A percentile compares a stretch with the other conserved stretches of the same genome.
Conservation (phyloP, 1,284 basidiomycete species). For the Inonotus obliquus region DNA sequence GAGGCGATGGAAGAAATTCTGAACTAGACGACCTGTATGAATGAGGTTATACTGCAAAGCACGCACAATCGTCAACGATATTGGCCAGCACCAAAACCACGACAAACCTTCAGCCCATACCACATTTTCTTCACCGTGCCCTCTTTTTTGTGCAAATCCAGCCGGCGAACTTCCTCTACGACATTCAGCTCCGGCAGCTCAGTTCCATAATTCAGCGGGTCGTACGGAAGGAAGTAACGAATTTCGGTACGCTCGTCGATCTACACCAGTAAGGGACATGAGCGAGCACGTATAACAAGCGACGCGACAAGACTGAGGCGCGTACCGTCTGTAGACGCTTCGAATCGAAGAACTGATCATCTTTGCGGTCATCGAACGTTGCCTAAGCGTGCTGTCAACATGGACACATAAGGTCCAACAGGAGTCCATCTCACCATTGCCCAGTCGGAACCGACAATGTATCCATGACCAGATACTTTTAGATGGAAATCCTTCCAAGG, state of each 20-base stretch:
- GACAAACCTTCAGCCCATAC: not conserved
- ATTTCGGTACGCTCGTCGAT: constrained; percentile 3
- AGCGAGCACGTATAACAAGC: not conserved
- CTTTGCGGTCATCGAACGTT: not conserved
- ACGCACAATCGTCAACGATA: not conserved
- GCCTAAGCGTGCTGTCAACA: not conserved
- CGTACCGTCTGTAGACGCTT: constrained; percentile 2
- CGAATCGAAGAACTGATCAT: constrained; percentile 4
- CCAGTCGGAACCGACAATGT: not conserved
- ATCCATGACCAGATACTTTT: not conserved
- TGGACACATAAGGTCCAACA: not conserved
- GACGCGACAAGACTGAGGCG: no score
- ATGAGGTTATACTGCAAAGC: not conserved
- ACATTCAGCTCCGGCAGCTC: not conserved
- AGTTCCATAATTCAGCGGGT: not conserved
- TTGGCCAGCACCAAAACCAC: not conserved
- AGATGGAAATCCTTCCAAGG: not conserved
- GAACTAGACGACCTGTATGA: not conserved
- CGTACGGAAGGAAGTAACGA: not conserved
- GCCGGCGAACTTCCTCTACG: not conserved
- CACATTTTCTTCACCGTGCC: not conserved
- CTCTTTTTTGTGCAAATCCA: not conserved
- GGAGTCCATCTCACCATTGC: not conserved
- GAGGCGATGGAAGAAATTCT: not conserved
- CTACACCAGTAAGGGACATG: not conserved